These are phyloP conservation scores for Bothriochloa decipiens DNA, from an alignment of 176 grass and related monocot genomes.

Conservation along the genomic window DNA sequence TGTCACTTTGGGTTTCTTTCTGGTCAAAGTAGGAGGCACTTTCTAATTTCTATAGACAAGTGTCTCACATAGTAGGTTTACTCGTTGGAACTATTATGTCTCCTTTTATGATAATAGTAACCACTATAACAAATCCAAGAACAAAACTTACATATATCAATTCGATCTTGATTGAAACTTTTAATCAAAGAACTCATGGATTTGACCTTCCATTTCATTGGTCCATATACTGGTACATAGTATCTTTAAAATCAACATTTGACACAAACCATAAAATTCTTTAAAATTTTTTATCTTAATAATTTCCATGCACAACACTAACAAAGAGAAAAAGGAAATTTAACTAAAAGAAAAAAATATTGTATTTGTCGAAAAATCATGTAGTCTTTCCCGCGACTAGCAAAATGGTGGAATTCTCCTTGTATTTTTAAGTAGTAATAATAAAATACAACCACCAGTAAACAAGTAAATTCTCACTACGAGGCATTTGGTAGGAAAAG, in stretches of 20 bases:
- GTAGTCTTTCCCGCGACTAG: background rate
- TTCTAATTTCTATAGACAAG: background rate
- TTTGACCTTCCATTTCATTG: background rate
- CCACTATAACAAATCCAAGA: no score
- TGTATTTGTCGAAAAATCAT: background rate
- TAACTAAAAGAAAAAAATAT: background rate
- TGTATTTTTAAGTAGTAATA: no score
- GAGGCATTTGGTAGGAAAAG: no score
- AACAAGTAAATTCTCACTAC: no score
- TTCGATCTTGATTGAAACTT: no score
- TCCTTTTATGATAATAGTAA: background rate
- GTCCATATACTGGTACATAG: background rate
- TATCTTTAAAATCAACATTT: background rate
- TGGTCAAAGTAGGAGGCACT: background rate
- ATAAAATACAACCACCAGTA: no score
- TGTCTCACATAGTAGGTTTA: background rate
- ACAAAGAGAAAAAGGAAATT: no score
- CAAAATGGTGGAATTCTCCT: no score
- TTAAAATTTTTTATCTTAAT: no score
- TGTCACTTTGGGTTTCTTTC: background rate
- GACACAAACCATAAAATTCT: background rate
- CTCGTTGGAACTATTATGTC: no score
- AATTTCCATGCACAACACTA: background rate
- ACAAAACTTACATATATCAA: background rate
- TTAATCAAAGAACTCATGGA: background rate